These are phyloP conservation scores for Durio zibethinus DNA, from an alignment of 345 rosid genomes.

Conservation along the genomic window DNA sequence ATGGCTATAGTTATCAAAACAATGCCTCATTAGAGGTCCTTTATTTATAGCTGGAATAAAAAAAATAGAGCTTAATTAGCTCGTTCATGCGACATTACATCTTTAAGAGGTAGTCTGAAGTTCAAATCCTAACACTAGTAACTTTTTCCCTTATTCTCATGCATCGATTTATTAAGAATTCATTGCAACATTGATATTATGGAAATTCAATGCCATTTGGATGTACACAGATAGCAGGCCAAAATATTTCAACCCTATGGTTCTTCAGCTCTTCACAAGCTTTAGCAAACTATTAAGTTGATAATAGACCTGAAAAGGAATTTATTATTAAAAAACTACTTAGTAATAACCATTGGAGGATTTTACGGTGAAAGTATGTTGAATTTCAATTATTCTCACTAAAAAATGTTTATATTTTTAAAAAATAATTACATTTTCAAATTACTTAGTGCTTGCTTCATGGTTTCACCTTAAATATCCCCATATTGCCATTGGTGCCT, in stretches of 20 bases:
- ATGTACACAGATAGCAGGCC: constrained; percentile 8
- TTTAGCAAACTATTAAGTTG: constrained; percentile 30
- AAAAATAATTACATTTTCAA: neutral
- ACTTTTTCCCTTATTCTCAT: no score
- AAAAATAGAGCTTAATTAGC: no score
- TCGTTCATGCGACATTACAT: accelerated
- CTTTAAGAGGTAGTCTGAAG: no score
- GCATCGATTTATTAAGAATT: neutral
- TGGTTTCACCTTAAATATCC: constrained; percentile 72
- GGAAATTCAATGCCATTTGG: constrained; percentile 37
- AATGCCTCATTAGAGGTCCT: no score
- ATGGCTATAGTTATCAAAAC: no score
- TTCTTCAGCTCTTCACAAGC: constrained; percentile 39
- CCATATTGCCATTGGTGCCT: constrained; percentile 51
- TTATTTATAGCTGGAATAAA: no score
- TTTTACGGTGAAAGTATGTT: constrained; percentile 40
- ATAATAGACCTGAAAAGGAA: constrained; percentile 23
- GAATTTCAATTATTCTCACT: neutral
- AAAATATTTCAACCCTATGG: constrained; percentile 23
- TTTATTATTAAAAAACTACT: constrained; percentile 19
- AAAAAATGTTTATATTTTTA: neutral
- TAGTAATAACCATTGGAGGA: constrained; percentile 36
- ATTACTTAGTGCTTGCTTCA: constrained; percentile 50
- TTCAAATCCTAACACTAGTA: no score
- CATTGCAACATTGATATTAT: constrained; percentile 34